A percentile compares a stretch with the other conserved stretches of the same genome.
Conservation (phyloP, 768 basidiomycete species). For the Xerocomus potaroensis region DNA sequence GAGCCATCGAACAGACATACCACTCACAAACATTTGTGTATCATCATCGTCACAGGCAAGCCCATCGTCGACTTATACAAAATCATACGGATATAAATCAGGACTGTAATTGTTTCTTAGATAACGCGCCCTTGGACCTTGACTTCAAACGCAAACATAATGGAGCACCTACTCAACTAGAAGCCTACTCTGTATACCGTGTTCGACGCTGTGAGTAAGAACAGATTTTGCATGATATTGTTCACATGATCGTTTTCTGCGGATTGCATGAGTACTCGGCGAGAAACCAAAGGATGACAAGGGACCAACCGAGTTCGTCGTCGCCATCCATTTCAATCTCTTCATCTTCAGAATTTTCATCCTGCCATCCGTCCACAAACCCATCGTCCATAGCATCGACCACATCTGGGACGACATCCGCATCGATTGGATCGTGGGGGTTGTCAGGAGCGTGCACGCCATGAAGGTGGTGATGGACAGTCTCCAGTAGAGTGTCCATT, state of each 20-base stretch:
- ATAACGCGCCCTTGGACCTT: not conserved
- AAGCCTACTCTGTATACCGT: conserved; percentile 26
- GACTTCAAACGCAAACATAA: not conserved
- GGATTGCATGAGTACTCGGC: conserved; percentile 2
- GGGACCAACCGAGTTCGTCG: not conserved
- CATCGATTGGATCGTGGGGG: not conserved
- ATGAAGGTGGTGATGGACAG: not conserved
- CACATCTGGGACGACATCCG: conserved; percentile 1
- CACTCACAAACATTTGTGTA: no score
- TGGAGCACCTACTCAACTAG: conserved; percentile 7
- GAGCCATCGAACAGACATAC: no score
- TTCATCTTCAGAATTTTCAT: conserved; percentile 15
- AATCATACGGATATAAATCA: no score
- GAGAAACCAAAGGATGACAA: not conserved
- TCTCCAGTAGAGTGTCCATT: no score
- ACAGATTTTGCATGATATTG: conserved; percentile 17
- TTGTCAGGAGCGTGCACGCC: not conserved
- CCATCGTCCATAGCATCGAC: conserved; percentile 11
- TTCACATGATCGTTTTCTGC: conserved; percentile 12
- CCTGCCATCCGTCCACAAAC: conserved; percentile 12
- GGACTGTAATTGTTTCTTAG: no score
- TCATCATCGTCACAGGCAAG: no score
- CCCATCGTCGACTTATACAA: no score
- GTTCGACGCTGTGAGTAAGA: conserved; percentile 16
- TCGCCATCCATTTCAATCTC: conserved; percentile 1